Conservation (phyloP, 2,329 filamentous ascomycete species). For the Dryadomyces quercus-mongolicae region DNA sequence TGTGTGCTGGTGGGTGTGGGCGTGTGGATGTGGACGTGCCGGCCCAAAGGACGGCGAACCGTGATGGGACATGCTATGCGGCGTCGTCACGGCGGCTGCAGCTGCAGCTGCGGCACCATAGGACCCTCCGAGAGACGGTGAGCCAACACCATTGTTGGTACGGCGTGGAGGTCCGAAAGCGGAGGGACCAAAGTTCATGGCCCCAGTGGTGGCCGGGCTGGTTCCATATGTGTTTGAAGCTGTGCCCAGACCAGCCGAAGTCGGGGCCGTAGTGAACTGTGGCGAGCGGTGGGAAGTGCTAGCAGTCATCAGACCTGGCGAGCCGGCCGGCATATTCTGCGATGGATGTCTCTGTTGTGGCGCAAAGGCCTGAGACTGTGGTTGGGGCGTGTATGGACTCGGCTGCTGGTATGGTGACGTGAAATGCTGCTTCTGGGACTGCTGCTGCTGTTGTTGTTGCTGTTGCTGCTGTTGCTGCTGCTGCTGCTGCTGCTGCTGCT, state of each 20-base stretch:
- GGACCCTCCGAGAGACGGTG: constrained; percentile 8
- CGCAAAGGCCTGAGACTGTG: constrained; percentile 15
- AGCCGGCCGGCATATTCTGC: constrained; percentile 6
- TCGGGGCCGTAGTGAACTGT: constrained; percentile 6
- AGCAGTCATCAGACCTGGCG: constrained; percentile 7
- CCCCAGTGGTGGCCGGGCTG: background rate
- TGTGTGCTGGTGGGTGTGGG: background rate
- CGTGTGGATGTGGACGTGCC: background rate
- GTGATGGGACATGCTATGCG: constrained; percentile 8
- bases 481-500: background rate
- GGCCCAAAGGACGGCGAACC: constrained; percentile 11
- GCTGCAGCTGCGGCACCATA: constrained; percentile 6
- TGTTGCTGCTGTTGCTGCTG: constrained; percentile 10
- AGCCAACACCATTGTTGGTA: constrained; percentile 3
- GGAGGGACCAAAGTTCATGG: constrained; percentile 9
- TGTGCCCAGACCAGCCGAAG: background rate
- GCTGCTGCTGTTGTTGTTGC: constrained; percentile 8
- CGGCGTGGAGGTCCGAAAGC: constrained; percentile 9
- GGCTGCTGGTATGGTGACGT: constrained; percentile 4
- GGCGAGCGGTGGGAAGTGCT: constrained; percentile 8
- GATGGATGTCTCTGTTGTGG: constrained; percentile 13
- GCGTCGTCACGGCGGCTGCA: background rate
- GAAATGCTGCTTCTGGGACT: constrained; percentile 8
- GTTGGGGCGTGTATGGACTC: constrained; percentile 1
- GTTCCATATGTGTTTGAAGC: constrained; percentile 2